Conservation (phyloP, 164 flowering plant genomes). For the Dillenia turbinata region DNA sequence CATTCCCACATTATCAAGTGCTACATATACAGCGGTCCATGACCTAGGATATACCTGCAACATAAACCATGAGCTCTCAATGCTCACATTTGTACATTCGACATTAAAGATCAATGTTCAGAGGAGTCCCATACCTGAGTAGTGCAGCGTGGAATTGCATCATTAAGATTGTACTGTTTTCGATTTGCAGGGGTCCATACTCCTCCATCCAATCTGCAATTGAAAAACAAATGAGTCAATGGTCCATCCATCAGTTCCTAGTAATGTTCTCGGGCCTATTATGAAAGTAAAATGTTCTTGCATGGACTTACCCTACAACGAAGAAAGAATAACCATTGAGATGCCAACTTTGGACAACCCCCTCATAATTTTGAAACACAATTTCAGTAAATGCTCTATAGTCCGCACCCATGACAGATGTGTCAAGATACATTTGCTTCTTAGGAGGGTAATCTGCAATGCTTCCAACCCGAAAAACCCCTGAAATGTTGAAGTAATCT, state of each 20-base stretch:
- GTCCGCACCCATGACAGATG: constrained; percentile 78
- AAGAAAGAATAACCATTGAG: constrained; percentile 77
- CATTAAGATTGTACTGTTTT: constrained; percentile 58
- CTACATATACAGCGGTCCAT: constrained; percentile 74
- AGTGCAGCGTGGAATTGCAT: constrained; percentile 65
- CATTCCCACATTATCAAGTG: constrained; percentile 87
- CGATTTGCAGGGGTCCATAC: constrained; percentile 54
- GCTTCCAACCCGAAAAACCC: constrained; percentile 71
- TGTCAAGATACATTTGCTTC: constrained; percentile 31
- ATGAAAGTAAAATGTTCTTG: too few species aligned
- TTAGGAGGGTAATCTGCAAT: constrained; percentile 48
- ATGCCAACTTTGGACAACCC: constrained; percentile 68
- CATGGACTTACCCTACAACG: constrained; percentile 64
- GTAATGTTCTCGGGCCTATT: not conserved
- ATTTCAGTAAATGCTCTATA: constrained; percentile 65
- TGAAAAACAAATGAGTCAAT: not conserved
- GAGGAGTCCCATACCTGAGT: constrained; percentile 44
- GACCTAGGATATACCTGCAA: constrained; percentile 85
- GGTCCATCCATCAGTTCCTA: not conserved
- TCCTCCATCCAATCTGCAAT: constrained; percentile 80
- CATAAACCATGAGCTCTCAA: not conserved
- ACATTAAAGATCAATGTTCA: not conserved
- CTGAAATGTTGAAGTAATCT: constrained; percentile 64
- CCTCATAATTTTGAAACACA: constrained; percentile 70
- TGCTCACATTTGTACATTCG: too few species aligned